Evolutionary conservation across 148 eudicot species (phyloP), one percentile per base, ranked within the genome.

Genomic region (Gaultheria prostrata): DNA sequence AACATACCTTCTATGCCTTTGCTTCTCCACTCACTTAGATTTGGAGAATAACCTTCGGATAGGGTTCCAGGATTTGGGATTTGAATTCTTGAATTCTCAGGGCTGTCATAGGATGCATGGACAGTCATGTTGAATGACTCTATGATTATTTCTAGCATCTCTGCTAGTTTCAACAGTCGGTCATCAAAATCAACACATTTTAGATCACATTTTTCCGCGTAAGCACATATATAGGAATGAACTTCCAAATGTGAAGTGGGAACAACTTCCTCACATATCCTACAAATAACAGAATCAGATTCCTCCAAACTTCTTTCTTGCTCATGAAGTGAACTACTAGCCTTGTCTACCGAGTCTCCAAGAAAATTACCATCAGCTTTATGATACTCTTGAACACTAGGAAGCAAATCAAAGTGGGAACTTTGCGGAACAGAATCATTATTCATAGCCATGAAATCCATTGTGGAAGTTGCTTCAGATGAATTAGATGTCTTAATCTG

Each of bases 141-240:
- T 83, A 88, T 82, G 63, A 92, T 87, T 69, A 87, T 89, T 69
- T 92, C 92, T 77, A 92, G 88, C 78, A 92, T 48, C 81, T 92
- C 90, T 53, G 93, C 87, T 82, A 92, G 87, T 80, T 87, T 91
- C 69, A 70, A 85, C 54, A 92, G 85, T 50, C 90, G 87, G 46
- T 86, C 93, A 81, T 92, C 87, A 74, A 89, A 80, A 85, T 87
- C 91, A 73, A 78, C 54, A 86, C 84, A 73, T 26, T 83, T 87
- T 20, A 81, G 79, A 82, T 88, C 93, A 83, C 93, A 90, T 82
- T 90, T 92, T 76, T 92, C 93, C 56, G 92, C 94, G 85, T 88
- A 83, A 30, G 94, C 94, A 87, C 94, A 92, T 89, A 92, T 87
- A 76, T 89, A 92, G 9, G 94, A 92, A 88, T 92, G 94, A 61